Evolutionary conservation across 805 yeast species (phyloP).

Genomic region (Suhomyces sp.): DNA sequence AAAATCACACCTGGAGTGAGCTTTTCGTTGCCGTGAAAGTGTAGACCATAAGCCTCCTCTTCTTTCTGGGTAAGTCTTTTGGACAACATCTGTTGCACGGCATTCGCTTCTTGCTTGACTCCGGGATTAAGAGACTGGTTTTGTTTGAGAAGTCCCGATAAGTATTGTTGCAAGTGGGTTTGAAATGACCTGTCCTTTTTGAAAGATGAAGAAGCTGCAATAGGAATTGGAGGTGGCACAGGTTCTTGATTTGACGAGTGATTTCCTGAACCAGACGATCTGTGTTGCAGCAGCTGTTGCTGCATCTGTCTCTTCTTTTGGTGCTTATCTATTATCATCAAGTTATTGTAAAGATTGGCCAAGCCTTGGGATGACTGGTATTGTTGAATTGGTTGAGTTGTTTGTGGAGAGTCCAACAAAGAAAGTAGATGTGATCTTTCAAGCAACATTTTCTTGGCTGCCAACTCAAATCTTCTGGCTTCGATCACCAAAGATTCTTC

Average conservation of each 20-base stretch:
- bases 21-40: slow-evolving; percentile 67
- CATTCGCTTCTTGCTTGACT: slow-evolving; percentile 34
- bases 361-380: slow-evolving; percentile 85
- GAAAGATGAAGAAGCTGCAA: slow-evolving; percentile 52
- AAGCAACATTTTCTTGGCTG: slow-evolving; percentile 81
- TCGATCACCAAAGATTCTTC: slow-evolving; percentile 93
- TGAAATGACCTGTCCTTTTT: slow-evolving; percentile 41
- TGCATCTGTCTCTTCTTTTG: slow-evolving; percentile 53
- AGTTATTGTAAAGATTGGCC: slow-evolving; percentile 75
- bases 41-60: slow-evolving; percentile 79
- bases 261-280: slow-evolving; percentile 9
- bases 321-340: slow-evolving; percentile 66
- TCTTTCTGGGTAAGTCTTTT: slow-evolving; percentile 69
- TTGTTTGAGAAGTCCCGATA: slow-evolving; percentile 35
- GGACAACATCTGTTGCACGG: slow-evolving; percentile 45
- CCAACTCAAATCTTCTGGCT: slow-evolving; percentile 86
- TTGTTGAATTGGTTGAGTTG: slow-evolving; percentile 69
- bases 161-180: slow-evolving; percentile 44
- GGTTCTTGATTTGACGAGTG: slow-evolving; percentile 33
- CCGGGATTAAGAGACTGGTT: slow-evolving; percentile 23
- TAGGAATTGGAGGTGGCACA: slow-evolving; percentile 56
- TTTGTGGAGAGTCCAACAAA: slow-evolving; percentile 82
- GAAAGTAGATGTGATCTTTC: slow-evolving; percentile 80
- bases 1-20: slow-evolving; percentile 77
- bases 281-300: slow-evolving; percentile 25